These are phyloP conservation scores for Citeromyces nyonsensis DNA, from an alignment of 805 yeast genomes.

Conservation along the genomic window DNA sequence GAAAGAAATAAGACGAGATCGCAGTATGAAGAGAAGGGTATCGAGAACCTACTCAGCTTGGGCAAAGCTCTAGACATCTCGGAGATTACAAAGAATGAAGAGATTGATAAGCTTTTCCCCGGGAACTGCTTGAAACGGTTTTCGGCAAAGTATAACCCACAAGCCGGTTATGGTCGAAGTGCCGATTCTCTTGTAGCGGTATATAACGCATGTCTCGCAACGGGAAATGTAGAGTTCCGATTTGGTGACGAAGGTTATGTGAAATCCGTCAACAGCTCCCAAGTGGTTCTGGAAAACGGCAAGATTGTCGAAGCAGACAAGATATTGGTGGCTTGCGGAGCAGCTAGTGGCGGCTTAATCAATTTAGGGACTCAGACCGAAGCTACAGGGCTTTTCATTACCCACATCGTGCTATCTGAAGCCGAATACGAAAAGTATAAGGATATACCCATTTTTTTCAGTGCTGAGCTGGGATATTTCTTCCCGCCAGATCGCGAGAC, in stretches of 20 bases:
- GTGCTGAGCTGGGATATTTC: slow-evolving; percentile 24
- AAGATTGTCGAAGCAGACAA: slow-evolving; percentile 11
- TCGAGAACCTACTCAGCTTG: slow-evolving; percentile 9
- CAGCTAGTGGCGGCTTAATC: slow-evolving; percentile 17
- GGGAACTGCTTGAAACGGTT: slow-evolving; percentile 5
- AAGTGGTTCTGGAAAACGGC: slow-evolving; percentile 10
- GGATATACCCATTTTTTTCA: slow-evolving; percentile 24
- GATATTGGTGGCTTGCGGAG: slow-evolving; percentile 20
- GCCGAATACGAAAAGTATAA: slow-evolving; percentile 18
- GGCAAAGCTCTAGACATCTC: slow-evolving; percentile 8
- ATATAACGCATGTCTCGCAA: slow-evolving; percentile 5
- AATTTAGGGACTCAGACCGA: slow-evolving; percentile 14
- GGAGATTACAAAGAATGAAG: slow-evolving; percentile 6
- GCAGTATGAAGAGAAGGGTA: slow-evolving; percentile 10
- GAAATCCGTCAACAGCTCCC: slow-evolving; percentile 2
- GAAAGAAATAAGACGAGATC: slow-evolving; percentile 8
- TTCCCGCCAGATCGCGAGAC: slow-evolving; percentile 28
- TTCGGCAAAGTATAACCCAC: slow-evolving; percentile 9
- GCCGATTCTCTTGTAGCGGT: slow-evolving; percentile 10
- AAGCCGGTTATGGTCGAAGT: slow-evolving; percentile 14
- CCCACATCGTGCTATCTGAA: slow-evolving; percentile 19
- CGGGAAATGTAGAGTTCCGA: slow-evolving; percentile 8
- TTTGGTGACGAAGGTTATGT: slow-evolving; percentile 8
- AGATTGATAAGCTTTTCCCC: slow-evolving; percentile 8
- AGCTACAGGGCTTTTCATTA: slow-evolving; percentile 19